Evolutionary conservation across 2,329 filamentous ascomycete species (phyloP).

Genomic region (Exophiala mesophila): DNA sequence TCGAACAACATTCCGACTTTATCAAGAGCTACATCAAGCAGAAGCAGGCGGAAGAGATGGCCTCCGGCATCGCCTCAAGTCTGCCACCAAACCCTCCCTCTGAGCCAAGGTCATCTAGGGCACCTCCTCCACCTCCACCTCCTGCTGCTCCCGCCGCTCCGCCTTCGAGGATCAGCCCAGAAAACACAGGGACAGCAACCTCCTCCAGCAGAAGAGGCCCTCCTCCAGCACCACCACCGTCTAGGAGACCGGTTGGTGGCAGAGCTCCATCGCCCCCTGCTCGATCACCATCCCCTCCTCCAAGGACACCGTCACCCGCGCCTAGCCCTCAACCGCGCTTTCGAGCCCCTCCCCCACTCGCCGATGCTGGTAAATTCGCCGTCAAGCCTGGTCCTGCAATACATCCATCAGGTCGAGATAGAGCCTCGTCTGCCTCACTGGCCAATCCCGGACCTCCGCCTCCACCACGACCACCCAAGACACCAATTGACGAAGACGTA

Average conservation of each 20-base stretch:
- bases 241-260: slow-evolving; percentile 42
- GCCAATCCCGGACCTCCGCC: slow-evolving; percentile 59
- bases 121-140: slow-evolving; percentile 50
- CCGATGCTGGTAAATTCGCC: slow-evolving; percentile 84
- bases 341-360: slow-evolving; percentile 77
- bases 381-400: slow-evolving; percentile 47
- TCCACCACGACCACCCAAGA: slow-evolving; percentile 65
- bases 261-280: slow-evolving; percentile 38
- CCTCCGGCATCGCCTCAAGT: slow-evolving; percentile 37
- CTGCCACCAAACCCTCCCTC: slow-evolving; percentile 30
- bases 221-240: slow-evolving; percentile 55
- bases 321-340: slow-evolving; percentile 63
- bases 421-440: slow-evolving; percentile 46
- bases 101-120: slow-evolving; percentile 35
- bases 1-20: slow-evolving; percentile 62
- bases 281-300: slow-evolving; percentile 55
- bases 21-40: slow-evolving; percentile 64
- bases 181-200: slow-evolving; percentile 53
- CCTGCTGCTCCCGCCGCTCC: slow-evolving; percentile 53
- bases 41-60: slow-evolving; percentile 50
- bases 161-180: slow-evolving; percentile 51
- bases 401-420: slow-evolving; percentile 42
- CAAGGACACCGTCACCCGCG: slow-evolving; percentile 66
- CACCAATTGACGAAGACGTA: slow-evolving; percentile 60
- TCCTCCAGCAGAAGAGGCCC: slow-evolving; percentile 51